Evolutionary conservation across 306 rosid species (phyloP), one percentile per base, ranked within the genome.

Genomic region (Cercis canadensis): DNA sequence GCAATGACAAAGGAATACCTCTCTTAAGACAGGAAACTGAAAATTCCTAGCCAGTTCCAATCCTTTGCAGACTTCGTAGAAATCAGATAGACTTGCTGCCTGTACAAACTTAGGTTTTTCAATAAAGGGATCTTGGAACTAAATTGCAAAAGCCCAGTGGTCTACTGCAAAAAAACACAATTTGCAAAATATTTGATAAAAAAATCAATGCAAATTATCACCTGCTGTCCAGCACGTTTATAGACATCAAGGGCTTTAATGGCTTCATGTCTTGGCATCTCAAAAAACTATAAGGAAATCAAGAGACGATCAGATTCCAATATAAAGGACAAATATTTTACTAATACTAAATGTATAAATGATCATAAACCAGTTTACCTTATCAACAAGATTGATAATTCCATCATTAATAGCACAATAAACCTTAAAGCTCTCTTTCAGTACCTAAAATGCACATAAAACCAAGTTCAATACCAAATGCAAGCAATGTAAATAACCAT

Each of bases 261-360:
- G 68, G 96, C 99, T 84, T 95, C 99, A 76, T 92, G 99, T 82
- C 88, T 83, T 46, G 99, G 99, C 99, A 95, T 95, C 86, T 95
- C 97, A 86, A 95, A 95, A 81, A 95, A 95, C 96, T 95, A 83
- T 73, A 79, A 65, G 36, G 61, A 76, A 50, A 59, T 46, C 41
- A 72, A 53, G 18, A 62, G 19, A 45, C 70, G 24, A 53, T 51
- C 36, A 49, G 53, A 51, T 69, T 64, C 57, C 69, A 57, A 57
- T 19, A 62, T 17, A 43, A 36, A 55, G 46, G 67, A 77, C 41
- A 44, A 12, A 65, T 10, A 37, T 19, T 29, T 56, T 55, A 47
- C 37, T 47, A 13, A 72, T 47, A 24, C 7, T 36, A 61, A 54
- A 41, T 12, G 18, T 51, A 34, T 18, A 73, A 61, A 70, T 19